Evolutionary conservation across 202 grass and related monocot species (phyloP), one percentile per base, ranked within the genome.

Genomic region (Panicum hallii): DNA sequence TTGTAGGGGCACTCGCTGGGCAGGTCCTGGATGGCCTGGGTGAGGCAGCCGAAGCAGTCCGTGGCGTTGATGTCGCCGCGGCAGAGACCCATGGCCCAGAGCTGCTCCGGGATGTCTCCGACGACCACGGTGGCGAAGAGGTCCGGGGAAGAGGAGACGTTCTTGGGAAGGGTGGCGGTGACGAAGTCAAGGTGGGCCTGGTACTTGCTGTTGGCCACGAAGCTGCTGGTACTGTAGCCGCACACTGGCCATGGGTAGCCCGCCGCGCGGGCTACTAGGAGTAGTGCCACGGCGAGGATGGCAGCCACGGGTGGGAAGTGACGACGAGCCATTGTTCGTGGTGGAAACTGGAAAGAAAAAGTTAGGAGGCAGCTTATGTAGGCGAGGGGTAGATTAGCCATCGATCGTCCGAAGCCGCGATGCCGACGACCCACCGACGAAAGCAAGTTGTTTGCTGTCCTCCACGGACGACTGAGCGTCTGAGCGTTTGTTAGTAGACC

Each of bases 51-150:
- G 6, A 34, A n/a, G 74, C 93, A 94, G n/a, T 0, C 6, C 3
- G 78, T 88, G 64, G 54, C 57, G 65, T 90, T 92, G 47, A 66
- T 50, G 50, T 94, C 87, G 4, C 89, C 89, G 9, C 87, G 94
- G 76, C 94, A 97, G 54, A 93, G 79, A 7, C 56, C 72, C 9
- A 93, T 77, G 4, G 89, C 94, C 36, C 36, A 87, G 47, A 97
- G 47, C 48, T 71, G 71, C 19, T 93, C 72, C 11, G 80, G 89
- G 67, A 9, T 17, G 26, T 78, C 46, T 22, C 94, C 94, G 41
- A 84, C 57, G 26, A 36, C 5, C 64, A 26, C 19, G 22, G 74
- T 45, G 20, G 65, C 49, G 90, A 90, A 97, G 87, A 89, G 77
- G 42, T 84, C 78, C 14, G 61, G 43, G 2, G 79, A 67, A 1